Conservation (phyloP, 495 filamentous ascomycete species). For the Lasiosphaeria hispida region DNA sequence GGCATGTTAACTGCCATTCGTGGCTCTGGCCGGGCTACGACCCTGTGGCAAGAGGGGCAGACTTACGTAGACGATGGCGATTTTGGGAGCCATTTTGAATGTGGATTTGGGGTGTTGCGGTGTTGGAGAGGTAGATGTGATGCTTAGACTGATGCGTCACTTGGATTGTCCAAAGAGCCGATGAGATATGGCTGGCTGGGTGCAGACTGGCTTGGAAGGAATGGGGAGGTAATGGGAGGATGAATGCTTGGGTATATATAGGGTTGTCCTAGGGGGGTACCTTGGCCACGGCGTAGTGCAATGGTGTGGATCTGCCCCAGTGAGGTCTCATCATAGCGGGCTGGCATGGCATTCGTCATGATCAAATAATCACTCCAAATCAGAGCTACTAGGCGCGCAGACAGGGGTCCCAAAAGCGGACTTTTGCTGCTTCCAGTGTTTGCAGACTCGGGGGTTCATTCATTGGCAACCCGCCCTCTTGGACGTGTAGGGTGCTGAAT, state of each 20-base stretch:
- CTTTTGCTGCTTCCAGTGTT: too few species aligned
- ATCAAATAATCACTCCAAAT: constrained; percentile 26
- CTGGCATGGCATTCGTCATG: constrained; percentile 28
- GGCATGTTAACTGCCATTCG: not conserved
- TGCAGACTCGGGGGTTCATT: too few species aligned
- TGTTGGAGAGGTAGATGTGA: not conserved
- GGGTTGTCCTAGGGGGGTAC: not conserved
- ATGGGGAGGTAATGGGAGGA: not conserved
- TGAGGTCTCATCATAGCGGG: constrained; percentile 2
- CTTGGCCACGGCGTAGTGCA: not conserved
- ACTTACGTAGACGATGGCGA: constrained; percentile 87
- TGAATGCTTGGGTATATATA: not conserved
- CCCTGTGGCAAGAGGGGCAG: not conserved
- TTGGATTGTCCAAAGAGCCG: not conserved
- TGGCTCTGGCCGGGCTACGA: too few species aligned
- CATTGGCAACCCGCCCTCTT: too few species aligned
- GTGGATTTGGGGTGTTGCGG: constrained; percentile 20
- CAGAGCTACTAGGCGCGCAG: too few species aligned
- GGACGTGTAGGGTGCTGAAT: too few species aligned
- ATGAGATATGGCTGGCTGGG: not conserved
- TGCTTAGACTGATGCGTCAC: not conserved
- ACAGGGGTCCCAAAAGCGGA: too few species aligned
- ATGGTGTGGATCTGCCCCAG: not conserved
- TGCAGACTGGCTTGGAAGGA: not conserved
- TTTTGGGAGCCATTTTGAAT: constrained; percentile 82